Conservation (phyloP, 306 rosid genomes). For the Calophaca sinica region DNA sequence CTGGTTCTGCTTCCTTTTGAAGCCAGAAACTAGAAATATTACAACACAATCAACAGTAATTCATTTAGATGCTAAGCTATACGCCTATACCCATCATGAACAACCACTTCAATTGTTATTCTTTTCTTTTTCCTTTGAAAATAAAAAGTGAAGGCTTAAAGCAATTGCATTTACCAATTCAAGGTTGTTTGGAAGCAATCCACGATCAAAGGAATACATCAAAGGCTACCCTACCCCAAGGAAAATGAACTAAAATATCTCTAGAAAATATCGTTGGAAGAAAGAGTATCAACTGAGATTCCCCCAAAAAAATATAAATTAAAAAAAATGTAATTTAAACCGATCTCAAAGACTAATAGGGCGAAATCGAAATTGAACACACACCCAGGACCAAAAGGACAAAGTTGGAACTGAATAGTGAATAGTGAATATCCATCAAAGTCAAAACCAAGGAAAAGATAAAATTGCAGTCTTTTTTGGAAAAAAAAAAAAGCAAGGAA, state of each 20-base stretch:
- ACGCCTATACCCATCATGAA: slow-evolving; percentile 27
- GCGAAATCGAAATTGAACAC: slow-evolving; percentile 31
- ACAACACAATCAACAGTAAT: background rate
- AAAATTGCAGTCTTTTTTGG: slow-evolving; percentile 26
- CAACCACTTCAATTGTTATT: background rate
- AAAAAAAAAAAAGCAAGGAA: background rate
- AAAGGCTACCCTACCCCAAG: background rate
- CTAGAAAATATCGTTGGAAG: background rate
- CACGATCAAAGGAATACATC: slow-evolving; percentile 9
- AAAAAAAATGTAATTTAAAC: background rate
- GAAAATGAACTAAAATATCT: slow-evolving; percentile 23
- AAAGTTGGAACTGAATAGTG: background rate
- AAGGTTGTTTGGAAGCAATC: slow-evolving; percentile 5
- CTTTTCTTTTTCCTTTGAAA: background rate
- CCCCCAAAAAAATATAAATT: background rate
- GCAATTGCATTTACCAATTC: slow-evolving; percentile 39
- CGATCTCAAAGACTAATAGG: slow-evolving; percentile 24
- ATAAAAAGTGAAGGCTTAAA: slow-evolving; percentile 16
- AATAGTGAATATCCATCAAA: background rate
- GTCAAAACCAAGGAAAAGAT: background rate
- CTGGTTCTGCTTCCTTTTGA: background rate
- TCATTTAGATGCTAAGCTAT: background rate
- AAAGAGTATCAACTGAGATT: slow-evolving; percentile 2
- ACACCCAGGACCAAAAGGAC: slow-evolving; percentile 13
- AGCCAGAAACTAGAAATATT: background rate